Percentiles rank a stretch among this genome's conserved stretches.
Conservation (phyloP, 805 yeast genomes). For the Wickerhamiella dianesei region DNA sequence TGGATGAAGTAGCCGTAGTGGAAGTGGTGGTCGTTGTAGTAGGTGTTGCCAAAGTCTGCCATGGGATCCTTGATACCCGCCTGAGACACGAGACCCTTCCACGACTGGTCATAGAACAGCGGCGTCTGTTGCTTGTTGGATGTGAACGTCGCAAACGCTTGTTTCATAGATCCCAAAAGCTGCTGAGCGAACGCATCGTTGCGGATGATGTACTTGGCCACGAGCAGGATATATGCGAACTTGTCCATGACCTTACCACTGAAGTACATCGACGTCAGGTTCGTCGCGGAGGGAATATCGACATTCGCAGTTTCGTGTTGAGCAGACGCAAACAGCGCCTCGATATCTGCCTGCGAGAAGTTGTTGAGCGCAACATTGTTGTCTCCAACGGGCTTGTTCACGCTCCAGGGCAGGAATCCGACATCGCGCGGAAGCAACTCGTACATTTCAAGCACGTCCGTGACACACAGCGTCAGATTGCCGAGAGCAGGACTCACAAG, state of each 20-base stretch:
- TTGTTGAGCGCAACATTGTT: constrained; percentile 29
- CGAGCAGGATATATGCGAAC: constrained; percentile 73
- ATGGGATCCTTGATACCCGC: constrained; percentile 26
- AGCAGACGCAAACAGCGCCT: constrained; percentile 35
- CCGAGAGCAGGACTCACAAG: constrained; percentile 41
- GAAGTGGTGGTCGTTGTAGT: constrained; percentile 78
- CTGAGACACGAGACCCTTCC: constrained; percentile 30
- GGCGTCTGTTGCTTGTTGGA: constrained; percentile 58
- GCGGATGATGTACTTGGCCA: constrained; percentile 48
- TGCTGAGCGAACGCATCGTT: constrained; percentile 39
- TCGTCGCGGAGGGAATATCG: constrained; percentile 38
- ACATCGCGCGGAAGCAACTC: constrained; percentile 33
- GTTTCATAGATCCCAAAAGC: constrained; percentile 44
- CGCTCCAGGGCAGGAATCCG: constrained; percentile 46
- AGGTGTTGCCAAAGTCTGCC: constrained; percentile 65
- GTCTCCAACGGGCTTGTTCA: constrained; percentile 22
- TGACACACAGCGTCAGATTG: constrained; percentile 25
- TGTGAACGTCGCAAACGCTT: constrained; percentile 58
- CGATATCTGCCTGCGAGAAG: constrained; percentile 28
- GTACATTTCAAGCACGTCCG: constrained; percentile 24
- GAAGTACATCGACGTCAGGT: constrained; percentile 77
- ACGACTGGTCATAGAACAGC: constrained; percentile 62
- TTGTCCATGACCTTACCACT: constrained; percentile 82
- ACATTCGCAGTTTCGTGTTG: constrained; percentile 36
- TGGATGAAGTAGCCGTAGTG: constrained; percentile 76